Conservation (phyloP, 73 alveolate species). For the Blepharisma stoltei region DNA sequence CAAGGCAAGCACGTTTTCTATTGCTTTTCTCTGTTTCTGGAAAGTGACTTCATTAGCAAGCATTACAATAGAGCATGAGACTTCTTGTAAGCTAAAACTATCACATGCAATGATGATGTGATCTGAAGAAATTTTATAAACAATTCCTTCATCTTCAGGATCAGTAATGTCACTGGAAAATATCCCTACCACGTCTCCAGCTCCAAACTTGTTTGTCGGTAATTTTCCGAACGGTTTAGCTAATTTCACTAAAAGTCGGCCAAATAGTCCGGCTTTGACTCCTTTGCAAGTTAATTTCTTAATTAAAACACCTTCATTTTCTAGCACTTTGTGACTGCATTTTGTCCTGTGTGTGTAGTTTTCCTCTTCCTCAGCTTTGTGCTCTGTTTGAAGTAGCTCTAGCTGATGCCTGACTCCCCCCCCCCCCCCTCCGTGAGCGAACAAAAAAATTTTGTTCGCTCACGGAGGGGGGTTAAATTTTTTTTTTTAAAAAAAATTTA, state of each 20-base stretch:
- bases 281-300: constrained; percentile 64
- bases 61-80: constrained; percentile 53
- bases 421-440: too few species aligned
- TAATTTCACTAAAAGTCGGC: constrained; percentile 66
- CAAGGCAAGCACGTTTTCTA: constrained; percentile 39
- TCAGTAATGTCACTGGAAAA: constrained; percentile 55
- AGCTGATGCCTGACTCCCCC: neutral
- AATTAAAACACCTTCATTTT: constrained; percentile 69
- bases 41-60: constrained; percentile 82
- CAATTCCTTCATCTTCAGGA: constrained; percentile 71
- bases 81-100: constrained; percentile 56
- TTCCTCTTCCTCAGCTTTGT: constrained; percentile 60
- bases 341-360: constrained; percentile 47
- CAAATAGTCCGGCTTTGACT: constrained; percentile 68
- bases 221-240: constrained; percentile 56
- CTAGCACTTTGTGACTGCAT: constrained; percentile 68
- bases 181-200: constrained; percentile 89
- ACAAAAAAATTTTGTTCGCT: too few species aligned
- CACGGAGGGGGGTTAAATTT: too few species aligned
- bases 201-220: constrained; percentile 64
- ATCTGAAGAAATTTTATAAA: constrained; percentile 63
- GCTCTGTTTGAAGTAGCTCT: constrained; percentile 46
- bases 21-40: constrained; percentile 74
- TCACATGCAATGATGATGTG: constrained; percentile 72
- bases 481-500: too few species aligned